Conservation (phyloP, 225 moss, liverwort and hornwort species). For the Straminergon stramineum region DNA sequence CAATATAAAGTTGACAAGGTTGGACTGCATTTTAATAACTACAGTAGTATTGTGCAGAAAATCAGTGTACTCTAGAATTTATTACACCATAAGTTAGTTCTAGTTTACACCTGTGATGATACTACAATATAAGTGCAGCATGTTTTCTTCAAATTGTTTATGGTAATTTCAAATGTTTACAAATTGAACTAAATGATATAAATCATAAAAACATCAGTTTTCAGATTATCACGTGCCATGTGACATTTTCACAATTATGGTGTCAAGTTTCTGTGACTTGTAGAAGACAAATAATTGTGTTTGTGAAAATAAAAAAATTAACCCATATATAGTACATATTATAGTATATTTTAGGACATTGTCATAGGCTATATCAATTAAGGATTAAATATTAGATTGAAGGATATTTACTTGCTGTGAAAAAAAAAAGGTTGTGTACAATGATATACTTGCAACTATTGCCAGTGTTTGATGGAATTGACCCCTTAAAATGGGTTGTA, state of each 20-base stretch:
- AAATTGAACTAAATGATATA: not conserved
- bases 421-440: not conserved
- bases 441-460: not conserved
- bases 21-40: not conserved
- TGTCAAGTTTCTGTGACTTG: not conserved
- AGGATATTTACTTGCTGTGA: fast-evolving
- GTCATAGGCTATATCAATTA: too few relatives aligned
- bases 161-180: not conserved
- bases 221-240: not conserved
- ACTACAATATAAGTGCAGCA: not conserved
- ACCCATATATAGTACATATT: not conserved
- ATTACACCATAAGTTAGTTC: too few relatives aligned
- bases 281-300: not conserved
- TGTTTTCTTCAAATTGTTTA: not conserved
- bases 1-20: not conserved
- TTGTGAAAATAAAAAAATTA: not conserved
- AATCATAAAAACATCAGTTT: not conserved
- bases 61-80: not conserved
- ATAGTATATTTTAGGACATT: not conserved
- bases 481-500: not conserved
- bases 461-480: not conserved
- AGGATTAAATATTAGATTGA: not conserved
- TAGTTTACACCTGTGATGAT: not conserved
- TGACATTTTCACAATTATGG: not conserved
- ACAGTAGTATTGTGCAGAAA: too few relatives aligned